phyloP scores from a whole-genome alignment of 2,329 filamentous ascomycete genomes.

The Colletotrichum orchidophilum region DNA sequence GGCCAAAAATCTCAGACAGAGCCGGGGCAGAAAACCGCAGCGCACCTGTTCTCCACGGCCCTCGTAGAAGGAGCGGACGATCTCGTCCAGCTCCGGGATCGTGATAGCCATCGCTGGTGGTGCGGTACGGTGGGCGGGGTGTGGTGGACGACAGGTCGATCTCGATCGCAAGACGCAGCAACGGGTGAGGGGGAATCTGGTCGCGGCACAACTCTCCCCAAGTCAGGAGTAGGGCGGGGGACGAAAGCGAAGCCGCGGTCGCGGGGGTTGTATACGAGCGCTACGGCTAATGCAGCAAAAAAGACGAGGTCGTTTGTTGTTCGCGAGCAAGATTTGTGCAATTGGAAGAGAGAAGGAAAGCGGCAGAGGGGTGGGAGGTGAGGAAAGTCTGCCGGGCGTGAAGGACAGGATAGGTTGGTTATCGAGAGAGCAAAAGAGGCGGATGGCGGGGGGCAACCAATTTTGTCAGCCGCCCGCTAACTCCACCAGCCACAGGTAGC shows the following conservation, averaged over 20 bases:
- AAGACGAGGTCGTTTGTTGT: neutral
- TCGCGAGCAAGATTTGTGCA: conserved; percentile 8
- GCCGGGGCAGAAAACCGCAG: conserved; percentile 13
- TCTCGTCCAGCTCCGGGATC: conserved; percentile 95
- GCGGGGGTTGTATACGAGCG: neutral
- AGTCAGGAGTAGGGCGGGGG: conserved; percentile 33
- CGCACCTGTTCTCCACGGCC: conserved; percentile 91
- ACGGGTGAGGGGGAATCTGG: conserved; percentile 25
- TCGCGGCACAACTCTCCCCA: conserved; percentile 24
- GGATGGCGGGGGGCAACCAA: conserved; percentile 37
- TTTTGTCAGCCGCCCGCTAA: conserved; percentile 36
- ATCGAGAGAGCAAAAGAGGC: conserved; percentile 32
- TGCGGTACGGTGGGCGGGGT: conserved; percentile 42
- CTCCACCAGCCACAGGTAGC: conserved; percentile 35
- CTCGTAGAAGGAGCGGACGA: conserved; percentile 97
- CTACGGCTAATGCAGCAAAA: conserved; percentile 1
- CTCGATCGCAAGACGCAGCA: conserved; percentile 33
- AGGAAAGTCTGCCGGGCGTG: conserved; percentile 31
- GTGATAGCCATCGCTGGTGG: conserved; percentile 69
- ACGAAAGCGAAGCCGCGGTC: conserved; percentile 36
- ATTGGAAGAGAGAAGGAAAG: conserved; percentile 15
- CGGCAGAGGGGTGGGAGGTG: conserved; percentile 5
- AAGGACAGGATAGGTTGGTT: conserved; percentile 30
- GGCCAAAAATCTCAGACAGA: conserved; percentile 32
- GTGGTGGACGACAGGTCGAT: conserved; percentile 38